Conservation (phyloP, 2,329 filamentous ascomycete species). For the Aspergillus latus region DNA sequence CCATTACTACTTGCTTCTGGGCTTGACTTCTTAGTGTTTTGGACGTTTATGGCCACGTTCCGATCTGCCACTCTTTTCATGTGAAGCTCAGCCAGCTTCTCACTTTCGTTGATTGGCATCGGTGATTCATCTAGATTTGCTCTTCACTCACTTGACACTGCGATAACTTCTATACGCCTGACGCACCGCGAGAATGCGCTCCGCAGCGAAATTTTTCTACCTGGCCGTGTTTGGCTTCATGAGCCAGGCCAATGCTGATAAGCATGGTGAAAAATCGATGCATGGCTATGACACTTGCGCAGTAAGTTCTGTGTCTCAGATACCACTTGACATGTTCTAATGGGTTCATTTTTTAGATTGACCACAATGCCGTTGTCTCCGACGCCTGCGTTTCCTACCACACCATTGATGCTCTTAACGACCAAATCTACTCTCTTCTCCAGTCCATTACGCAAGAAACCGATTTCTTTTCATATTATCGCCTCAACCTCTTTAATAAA, state of each 20-base stretch:
- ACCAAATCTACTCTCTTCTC: constrained; percentile 71
- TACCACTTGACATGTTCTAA: constrained; percentile 6
- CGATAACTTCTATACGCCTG: neutral
- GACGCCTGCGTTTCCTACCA: constrained; percentile 94
- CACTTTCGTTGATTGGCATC: neutral
- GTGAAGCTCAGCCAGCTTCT: constrained; percentile 1
- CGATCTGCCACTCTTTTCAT: constrained; percentile 2
- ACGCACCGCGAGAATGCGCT: constrained; percentile 46
- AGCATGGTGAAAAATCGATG: constrained; percentile 40
- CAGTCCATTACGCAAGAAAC: constrained; percentile 80
- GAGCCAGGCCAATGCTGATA: constrained; percentile 48
- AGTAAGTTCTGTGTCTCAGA: constrained; percentile 42
- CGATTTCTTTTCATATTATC: constrained; percentile 98
- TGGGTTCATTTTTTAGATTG: constrained; percentile 60
- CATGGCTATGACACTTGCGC: constrained; percentile 53
- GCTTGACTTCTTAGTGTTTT: neutral
- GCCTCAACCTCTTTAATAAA: constrained; percentile 91
- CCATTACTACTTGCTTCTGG: neutral
- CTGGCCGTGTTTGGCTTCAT: constrained; percentile 62
- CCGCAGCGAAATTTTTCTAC: constrained; percentile 58
- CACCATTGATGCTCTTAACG: constrained; percentile 82
- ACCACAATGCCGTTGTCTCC: constrained; percentile 82
- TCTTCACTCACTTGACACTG: neutral
- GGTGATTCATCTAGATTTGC: neutral
- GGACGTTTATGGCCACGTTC: neutral